Evolutionary conservation across 2,329 filamentous ascomycete species (phyloP).

Genomic region (Arthroderma uncinatum): DNA sequence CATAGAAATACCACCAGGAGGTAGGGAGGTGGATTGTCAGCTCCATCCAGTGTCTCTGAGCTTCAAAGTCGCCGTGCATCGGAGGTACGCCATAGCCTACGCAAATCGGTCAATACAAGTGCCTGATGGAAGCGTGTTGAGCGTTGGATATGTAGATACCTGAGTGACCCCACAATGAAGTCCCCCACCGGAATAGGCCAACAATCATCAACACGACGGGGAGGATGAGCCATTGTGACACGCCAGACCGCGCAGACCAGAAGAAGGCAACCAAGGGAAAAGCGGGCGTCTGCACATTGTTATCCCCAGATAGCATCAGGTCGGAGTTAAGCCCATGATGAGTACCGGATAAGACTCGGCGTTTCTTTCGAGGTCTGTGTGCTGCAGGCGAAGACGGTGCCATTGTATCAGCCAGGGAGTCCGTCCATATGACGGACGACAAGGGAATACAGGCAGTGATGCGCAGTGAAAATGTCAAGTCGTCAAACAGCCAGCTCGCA

Average conservation of each 20-base stretch:
- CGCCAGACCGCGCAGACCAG: conserved; percentile 70
- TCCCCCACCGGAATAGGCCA: conserved; percentile 88
- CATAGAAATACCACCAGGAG: conserved; percentile 96
- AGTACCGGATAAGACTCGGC: conserved; percentile 24
- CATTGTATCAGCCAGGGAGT: neutral
- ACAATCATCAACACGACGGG: conserved; percentile 78
- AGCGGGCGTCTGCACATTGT: conserved; percentile 48
- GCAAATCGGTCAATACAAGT: conserved; percentile 1
- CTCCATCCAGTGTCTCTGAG: conserved; percentile 98
- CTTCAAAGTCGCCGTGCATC: conserved; percentile 95
- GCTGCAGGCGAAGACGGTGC: conserved; percentile 20
- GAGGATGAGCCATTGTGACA: conserved; percentile 85
- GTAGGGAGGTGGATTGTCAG: conserved; percentile 78
- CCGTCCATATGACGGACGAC: neutral
- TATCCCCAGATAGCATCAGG: conserved; percentile 19
- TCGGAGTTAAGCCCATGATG: conserved; percentile 32
- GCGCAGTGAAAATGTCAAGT: neutral
- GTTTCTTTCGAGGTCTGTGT: conserved; percentile 38
- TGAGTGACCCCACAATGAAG: conserved; percentile 89
- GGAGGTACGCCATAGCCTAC: conserved; percentile 68
- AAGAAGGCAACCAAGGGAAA: conserved; percentile 92
- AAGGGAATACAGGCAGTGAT: neutral
- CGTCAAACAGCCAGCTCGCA: neutral
- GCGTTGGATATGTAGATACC: conserved; percentile 40
- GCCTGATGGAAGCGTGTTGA: neutral